Base-by-base conservation (phyloP, 495 filamentous ascomycete species). In the Baudoinia panamericana region DNA sequence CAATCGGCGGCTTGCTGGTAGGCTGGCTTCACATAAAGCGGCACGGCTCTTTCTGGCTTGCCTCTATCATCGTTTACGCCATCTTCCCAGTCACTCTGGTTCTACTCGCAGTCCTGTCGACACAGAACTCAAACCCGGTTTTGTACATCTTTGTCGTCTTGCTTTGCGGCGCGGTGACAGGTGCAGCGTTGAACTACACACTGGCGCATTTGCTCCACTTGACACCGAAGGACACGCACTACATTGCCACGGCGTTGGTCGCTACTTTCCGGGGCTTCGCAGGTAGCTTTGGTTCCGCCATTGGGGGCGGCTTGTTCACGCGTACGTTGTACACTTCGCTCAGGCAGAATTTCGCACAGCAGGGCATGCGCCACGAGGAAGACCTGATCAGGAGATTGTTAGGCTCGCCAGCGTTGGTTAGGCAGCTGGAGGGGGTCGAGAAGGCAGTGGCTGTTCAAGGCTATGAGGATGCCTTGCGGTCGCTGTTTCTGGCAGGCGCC, bases 191-290 rank as follows among this genome's bases (percentile, higher is more conserved):
- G 24, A 87, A 84, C 56, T 90, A 87, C 56, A 79, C 74, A 0
- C 66, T 90, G 1, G 78, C 78, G 0, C 83, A 90, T 46, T 50
- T 85, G 5, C 64, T 87, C 11, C 74, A 85, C 48, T 58, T 84
- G n/a, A 76, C 75, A 1, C 58, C 55, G 0, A 65, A 68, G 0
- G 59, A 68, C 4, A 67, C 70, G 10, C 79, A 86, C 51, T 83
- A 77, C 47, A 73, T 87, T 44, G 75, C 76, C 15, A 81, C 72
- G 1, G 71, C 78, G 2, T 56, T 88, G 19, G 46, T 86, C 0
- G 69, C 77, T 5, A 86, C 79, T 4, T 82, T 82, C 50, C 64
- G 82, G 0, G 79, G 79, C 7, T 80, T 84, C 43, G 79, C 80
- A 1, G 81, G 78, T 2, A 75, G 69, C 41, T 86, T 85, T 46